Conservation (phyloP, 495 filamentous ascomycete genomes). For the Podospora tetraspora region DNA sequence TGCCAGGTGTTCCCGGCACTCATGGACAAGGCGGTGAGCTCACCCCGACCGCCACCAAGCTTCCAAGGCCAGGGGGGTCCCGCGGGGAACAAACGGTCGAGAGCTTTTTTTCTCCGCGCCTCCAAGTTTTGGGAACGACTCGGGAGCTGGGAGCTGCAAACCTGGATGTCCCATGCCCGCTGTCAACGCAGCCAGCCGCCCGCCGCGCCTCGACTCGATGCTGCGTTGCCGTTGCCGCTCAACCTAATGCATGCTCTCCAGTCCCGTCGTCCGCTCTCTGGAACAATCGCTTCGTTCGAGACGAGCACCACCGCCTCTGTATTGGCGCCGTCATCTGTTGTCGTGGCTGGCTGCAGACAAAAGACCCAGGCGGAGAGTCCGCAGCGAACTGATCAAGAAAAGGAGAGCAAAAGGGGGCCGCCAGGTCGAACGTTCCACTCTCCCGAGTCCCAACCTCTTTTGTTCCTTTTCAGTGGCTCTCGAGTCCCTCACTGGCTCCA, state of each 20-base stretch:
- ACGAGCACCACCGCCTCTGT: background rate
- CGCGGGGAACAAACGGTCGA: background rate
- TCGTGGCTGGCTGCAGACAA: background rate
- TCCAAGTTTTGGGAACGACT: background rate
- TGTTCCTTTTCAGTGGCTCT: background rate
- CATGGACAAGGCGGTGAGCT: background rate
- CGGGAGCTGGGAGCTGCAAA: background rate
- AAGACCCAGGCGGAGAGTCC: background rate
- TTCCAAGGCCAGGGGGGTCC: background rate
- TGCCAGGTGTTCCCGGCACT: background rate
- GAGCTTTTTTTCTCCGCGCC: background rate
- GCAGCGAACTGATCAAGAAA: background rate
- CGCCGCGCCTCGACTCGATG: background rate
- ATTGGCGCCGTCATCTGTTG: constrained; percentile 5
- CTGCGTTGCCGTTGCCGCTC: background rate
- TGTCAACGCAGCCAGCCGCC: constrained; percentile 9
- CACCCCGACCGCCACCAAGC: background rate
- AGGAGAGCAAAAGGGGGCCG: constrained; percentile 5
- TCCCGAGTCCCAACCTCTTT: background rate
- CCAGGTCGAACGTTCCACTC: constrained; percentile 2
- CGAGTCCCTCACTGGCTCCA: constrained; percentile 4
- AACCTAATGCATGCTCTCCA: background rate
- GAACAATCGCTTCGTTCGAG: background rate
- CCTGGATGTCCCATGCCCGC: background rate
- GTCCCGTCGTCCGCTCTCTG: background rate